phyloP scores from a whole-genome alignment of 2,329 filamentous ascomycete genomes.

The Pseudogymnoascus sp. region DNA sequence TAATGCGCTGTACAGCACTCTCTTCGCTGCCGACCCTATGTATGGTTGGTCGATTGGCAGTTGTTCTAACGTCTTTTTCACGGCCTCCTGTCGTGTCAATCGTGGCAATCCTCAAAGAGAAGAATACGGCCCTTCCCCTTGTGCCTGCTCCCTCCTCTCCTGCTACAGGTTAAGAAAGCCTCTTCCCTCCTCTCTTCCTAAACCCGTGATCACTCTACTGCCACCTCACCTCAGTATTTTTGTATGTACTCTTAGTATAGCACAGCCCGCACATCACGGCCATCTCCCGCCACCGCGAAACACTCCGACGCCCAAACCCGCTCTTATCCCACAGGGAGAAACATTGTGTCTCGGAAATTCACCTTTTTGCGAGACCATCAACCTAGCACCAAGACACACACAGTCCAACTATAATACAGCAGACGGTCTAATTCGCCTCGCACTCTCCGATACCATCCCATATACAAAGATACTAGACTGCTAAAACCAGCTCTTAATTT shows the following conservation, averaged over 20 bases:
- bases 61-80: neutral
- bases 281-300: neutral
- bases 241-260: neutral
- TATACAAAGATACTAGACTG: too few relatives aligned
- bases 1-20: neutral
- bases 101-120: neutral
- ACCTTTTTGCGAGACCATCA: neutral
- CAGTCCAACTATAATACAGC: neutral
- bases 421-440: neutral
- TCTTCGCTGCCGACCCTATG: neutral
- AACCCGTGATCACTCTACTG: neutral
- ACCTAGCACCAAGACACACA: too few relatives aligned
- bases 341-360: neutral
- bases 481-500: neutral
- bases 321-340: neutral
- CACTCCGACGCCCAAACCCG: neutral
- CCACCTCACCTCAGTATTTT: neutral
- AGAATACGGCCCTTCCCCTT: neutral
- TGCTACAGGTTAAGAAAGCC: neutral
- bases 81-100: neutral
- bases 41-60: neutral
- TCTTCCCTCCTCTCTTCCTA: neutral
- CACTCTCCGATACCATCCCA: neutral
- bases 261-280: neutral
- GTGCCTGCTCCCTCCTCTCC: neutral